Base-by-base conservation (phyloP, 768 basidiomycete species). In the Lactarius sanguifluus region DNA sequence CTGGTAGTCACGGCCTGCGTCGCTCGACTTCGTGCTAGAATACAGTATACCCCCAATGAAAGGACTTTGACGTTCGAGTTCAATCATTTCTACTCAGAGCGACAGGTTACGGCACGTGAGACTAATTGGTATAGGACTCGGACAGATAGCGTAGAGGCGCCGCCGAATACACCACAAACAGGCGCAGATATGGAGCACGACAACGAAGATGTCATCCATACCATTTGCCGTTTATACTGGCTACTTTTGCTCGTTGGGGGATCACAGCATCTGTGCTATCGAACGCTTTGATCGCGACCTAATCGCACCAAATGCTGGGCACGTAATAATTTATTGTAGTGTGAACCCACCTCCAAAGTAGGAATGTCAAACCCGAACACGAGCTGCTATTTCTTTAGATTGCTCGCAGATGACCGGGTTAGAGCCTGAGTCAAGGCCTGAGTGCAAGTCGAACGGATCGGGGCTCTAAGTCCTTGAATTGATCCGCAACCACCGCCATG, bases 341-440 rank as follows among this genome's bases (percentile, higher is more conserved):
- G 40, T 32, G 16, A 16, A 75, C 82, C 9, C 32, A 32, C 32
- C 32, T 32, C 32, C 32, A 1, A 99, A 0, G 89, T 88, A 3
- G 86, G 84, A 86, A 91, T 88, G 70, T 96, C 94, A 71, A 98
- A 87, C 75, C 98, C 95, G 69, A 97, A 81, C 0, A 98, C 91
- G 69, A 94, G 84, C 75, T 99, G 96, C 56, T 86, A 84, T 73
- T 30, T 30, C 30, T 30, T 91, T 94, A 0, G 91, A 89, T 32
- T 83, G 79, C 67, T 88, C 84, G 72, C 90, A 89, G 15, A 82
- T 73, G 75, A 80, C 91, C 92, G 25, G 13, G 30, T 54, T 15
- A 18, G 28, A 18, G 28, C 28, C 28, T 30, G 28, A 28, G 28
- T 28, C 28, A 28, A 28, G 28, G 28, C 34, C 34, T 34, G 34